A percentile compares a stretch with the other conserved stretches of the same genome.
Evolutionary conservation across 1,284 basidiomycete genomes (phyloP).

Genomic region (Irpex lacteus): DNA sequence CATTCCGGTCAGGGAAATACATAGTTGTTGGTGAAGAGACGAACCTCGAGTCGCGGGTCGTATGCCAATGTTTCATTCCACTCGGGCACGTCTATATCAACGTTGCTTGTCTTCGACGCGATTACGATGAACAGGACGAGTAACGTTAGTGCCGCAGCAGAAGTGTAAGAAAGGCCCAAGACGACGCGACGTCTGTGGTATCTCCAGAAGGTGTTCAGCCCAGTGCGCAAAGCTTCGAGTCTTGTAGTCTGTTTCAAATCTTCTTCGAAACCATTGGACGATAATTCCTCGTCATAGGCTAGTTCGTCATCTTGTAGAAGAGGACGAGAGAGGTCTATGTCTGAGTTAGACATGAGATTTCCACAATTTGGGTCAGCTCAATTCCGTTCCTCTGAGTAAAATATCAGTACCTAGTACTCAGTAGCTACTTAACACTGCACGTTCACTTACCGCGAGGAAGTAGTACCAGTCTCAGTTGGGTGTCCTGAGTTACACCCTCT

Average conservation of each 20-base stretch:
- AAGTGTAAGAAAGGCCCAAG: not conserved
- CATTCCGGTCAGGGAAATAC: too few species aligned
- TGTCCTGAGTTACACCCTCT: too few species aligned
- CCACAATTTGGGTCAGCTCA: not conserved
- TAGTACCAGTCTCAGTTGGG: too few species aligned
- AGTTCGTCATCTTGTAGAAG: not conserved
- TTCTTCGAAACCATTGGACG: not conserved
- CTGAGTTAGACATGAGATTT: not conserved
- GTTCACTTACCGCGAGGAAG: not conserved
- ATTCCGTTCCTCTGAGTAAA: constrained; percentile 8
- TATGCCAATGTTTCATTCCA: not conserved
- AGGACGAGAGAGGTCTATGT: not conserved
- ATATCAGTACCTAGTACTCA: constrained; percentile 14
- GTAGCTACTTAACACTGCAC: not conserved
- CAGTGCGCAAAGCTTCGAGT: not conserved
- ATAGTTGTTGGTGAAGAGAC: not conserved
- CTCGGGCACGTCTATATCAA: not conserved
- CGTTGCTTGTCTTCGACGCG: not conserved
- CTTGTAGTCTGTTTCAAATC: not conserved
- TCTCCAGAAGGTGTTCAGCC: not conserved
- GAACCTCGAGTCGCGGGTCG: not conserved
- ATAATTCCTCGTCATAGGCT: not conserved
- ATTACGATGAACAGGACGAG: not conserved
- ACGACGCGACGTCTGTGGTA: not conserved
- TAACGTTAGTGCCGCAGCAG: not conserved